Conservation (phyloP, 352 stramenopile species). For the Plasmopara viticola region DNA sequence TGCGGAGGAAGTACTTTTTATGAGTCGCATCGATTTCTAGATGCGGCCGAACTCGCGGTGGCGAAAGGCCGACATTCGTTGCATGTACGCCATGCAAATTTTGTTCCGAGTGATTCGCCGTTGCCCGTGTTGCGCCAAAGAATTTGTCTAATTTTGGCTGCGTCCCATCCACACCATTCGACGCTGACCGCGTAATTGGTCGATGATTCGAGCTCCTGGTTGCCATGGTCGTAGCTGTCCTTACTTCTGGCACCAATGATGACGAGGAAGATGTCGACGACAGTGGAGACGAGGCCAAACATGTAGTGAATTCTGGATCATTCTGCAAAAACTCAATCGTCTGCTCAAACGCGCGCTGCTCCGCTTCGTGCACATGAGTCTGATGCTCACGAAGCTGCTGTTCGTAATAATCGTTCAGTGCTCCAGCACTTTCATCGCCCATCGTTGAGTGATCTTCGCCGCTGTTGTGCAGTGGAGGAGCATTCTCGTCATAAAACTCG, state of each 20-base stretch:
- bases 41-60: constrained; percentile 12
- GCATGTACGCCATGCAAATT: constrained; percentile 17
- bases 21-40: constrained; percentile 19
- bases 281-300: constrained; percentile 12
- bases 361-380: constrained; percentile 22
- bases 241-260: constrained; percentile 5
- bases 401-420: constrained; percentile 42
- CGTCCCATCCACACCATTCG: constrained; percentile 21
- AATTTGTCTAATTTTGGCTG: constrained; percentile 43
- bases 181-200: constrained; percentile 22
- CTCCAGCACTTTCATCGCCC: constrained; percentile 12
- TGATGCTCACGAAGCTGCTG: constrained; percentile 28
- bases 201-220: constrained; percentile 16
- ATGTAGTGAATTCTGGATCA: constrained; percentile 39
- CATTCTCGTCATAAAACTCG: constrained; percentile 51
- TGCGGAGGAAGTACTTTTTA: constrained; percentile 32
- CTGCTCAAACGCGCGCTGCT: constrained; percentile 37
- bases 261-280: constrained; percentile 22
- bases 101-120: constrained; percentile 16
- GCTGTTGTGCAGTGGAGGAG: constrained; percentile 22
- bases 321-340: constrained; percentile 51
- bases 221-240: constrained; percentile 6
- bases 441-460: constrained; percentile 20
- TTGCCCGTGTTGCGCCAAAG: constrained; percentile 21
- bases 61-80: constrained; percentile 11